A percentile compares a stretch with the other conserved stretches of the same genome.
Conservation (phyloP, 352 stramenopile genomes). For the Elongisporangium anandrum region DNA sequence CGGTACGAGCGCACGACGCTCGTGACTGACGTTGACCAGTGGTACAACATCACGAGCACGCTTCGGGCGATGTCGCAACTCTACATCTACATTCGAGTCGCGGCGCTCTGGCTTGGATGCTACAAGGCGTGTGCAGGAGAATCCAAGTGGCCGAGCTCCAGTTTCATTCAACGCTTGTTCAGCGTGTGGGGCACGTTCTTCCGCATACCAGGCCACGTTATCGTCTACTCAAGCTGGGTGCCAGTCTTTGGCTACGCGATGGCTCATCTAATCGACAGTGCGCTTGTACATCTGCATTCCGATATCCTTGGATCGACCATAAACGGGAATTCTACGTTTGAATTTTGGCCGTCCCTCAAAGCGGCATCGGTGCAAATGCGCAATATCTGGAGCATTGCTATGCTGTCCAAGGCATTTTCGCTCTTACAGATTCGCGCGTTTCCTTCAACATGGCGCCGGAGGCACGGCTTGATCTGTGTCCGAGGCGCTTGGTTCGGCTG, state of each 20-base stretch:
- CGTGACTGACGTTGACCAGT: constrained; percentile 28
- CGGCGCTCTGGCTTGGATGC: constrained; percentile 6
- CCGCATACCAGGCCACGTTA: background rate
- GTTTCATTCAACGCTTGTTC: background rate
- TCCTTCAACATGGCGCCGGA: background rate
- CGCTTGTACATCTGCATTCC: background rate
- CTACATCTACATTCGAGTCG: constrained; percentile 46
- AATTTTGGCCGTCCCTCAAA: background rate
- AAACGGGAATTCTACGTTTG: background rate
- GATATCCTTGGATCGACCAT: background rate
- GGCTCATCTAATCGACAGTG: background rate
- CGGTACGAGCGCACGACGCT: constrained; percentile 41
- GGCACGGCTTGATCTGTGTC: background rate
- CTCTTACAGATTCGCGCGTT: background rate
- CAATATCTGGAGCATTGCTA: background rate
- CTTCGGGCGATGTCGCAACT: constrained; percentile 25
- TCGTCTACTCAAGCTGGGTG: background rate
- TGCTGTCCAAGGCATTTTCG: background rate
- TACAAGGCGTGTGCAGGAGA: background rate
- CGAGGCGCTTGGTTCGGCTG: background rate
- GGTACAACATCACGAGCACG: constrained; percentile 16
- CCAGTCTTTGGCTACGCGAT: background rate
- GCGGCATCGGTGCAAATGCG: background rate
- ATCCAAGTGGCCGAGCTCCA: background rate
- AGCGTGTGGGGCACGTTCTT: background rate